Conservation (phyloP, 192 early-diverging fungal genomes). For the Coemansia sp. region DNA sequence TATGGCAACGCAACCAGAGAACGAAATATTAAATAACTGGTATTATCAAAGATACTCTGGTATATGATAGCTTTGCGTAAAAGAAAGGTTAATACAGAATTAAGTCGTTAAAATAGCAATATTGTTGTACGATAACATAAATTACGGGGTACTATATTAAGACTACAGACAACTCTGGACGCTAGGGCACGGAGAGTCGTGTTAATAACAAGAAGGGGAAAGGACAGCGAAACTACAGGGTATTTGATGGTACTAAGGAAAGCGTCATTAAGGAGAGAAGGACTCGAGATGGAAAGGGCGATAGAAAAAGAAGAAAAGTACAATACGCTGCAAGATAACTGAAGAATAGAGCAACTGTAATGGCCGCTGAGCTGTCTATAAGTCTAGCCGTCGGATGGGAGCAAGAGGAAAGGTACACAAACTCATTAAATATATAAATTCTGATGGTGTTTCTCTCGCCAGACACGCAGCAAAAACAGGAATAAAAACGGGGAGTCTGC, state of each 20-base stretch:
- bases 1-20: not conserved
- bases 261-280: not conserved
- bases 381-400: not conserved
- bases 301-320: conserved; percentile 10
- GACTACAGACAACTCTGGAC: conserved; percentile 11
- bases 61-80: not conserved
- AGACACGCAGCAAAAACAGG: not conserved
- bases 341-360: not conserved
- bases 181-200: conserved; percentile 19
- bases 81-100: not conserved
- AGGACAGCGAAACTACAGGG: not conserved
- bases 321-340: conserved; percentile 15
- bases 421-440: not conserved
- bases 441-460: not conserved
- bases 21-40: not conserved
- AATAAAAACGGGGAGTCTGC: not conserved
- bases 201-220: not conserved
- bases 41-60: not conserved
- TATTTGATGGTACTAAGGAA: not conserved
- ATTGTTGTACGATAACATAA: conserved; percentile 2
- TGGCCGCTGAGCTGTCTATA: conserved; percentile 17
- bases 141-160: conserved; percentile 2
- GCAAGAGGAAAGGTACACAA: not conserved
- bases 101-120: not conserved
- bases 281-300: not conserved